Conservation (phyloP, 306 rosid genomes). For the Amphicarpaea edgeworthii region DNA sequence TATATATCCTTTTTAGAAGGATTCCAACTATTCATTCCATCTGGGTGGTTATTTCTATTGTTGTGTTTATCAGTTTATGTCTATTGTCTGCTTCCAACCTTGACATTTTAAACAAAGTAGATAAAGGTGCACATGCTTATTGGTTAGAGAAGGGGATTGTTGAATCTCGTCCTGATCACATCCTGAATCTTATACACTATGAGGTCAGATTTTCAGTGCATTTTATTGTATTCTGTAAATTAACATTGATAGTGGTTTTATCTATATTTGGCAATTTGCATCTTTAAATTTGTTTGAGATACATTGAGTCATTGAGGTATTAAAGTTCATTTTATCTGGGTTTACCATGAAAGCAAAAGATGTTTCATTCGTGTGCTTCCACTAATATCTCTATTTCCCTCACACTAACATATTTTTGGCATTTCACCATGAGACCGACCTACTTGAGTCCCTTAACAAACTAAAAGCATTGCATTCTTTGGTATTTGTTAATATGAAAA, state of each 20-base stretch:
- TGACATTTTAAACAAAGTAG: slow-evolving; percentile 78
- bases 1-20: slow-evolving; percentile 79
- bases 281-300: slow-evolving; percentile 3
- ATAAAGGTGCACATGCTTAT: slow-evolving; percentile 84
- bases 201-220: slow-evolving; percentile 68
- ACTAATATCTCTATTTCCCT: background rate
- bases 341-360: slow-evolving; percentile 14
- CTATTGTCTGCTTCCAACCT: slow-evolving; percentile 48
- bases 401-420: background rate
- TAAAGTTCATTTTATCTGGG: slow-evolving; percentile 1
- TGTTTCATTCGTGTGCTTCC: slow-evolving; percentile 7
- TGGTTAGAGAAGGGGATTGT: slow-evolving; percentile 89
- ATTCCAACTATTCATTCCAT: slow-evolving; percentile 18
- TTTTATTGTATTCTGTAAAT: background rate
- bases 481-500: slow-evolving; percentile 28
- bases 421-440: slow-evolving; percentile 9
- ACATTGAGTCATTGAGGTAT: background rate
- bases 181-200: slow-evolving; percentile 91
- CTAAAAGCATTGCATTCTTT: slow-evolving; percentile 3
- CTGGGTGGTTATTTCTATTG: slow-evolving; percentile 23
- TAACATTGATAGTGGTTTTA: slow-evolving; percentile 14
- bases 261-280: background rate
- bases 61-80: slow-evolving; percentile 2
- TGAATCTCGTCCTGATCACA: slow-evolving; percentile 81
- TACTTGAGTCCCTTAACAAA: slow-evolving; percentile 7